Base-by-base conservation (phyloP, 2,329 filamentous ascomycete species). In the Elsinoe ampelina region DNA sequence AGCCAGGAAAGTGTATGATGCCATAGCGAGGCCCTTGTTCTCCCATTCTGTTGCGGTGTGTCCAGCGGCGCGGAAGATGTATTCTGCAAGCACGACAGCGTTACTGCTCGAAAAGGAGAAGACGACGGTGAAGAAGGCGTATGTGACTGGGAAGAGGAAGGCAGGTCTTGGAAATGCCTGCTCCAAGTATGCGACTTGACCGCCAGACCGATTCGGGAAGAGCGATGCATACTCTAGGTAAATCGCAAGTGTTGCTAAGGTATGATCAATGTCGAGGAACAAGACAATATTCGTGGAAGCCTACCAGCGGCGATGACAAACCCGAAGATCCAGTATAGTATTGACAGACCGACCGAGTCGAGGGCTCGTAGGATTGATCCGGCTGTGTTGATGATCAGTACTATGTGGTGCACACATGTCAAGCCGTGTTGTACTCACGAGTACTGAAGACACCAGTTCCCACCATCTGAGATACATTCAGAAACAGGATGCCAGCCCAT, bases 51-150 rank as follows among this genome's bases (percentile, higher is more conserved):
- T 58, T 8, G 58, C 41, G 10, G 41, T 52, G n/a, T 47, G 30
- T 17, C 54, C 54, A 17, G 58, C 51, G 11, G 57, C 59, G 26
- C 45, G n/a, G 12, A 55, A 38, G 17, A 58, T 55, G 45, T 61
- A 45, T 7, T 22, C 34, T 4, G 57, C 48, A 52, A 59, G 57
- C 7, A 59, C 51, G 32, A 59, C 39, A 20, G 39, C 39, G 65
- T 87, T 86, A 39, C 81, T 80, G 61, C 81, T 84, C 60, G 79
- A 81, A 61, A 86, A 87, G 0, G 83, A 85, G 2, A 87, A 69
- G 1, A 84, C 66, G 1, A 86, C 80, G 0, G 78, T 77, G 64
- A 84, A 80, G 2, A 85, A 77, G 0, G 84, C 84, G 64, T 84
- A 87, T 0, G 81, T 74, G 0, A 80, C 80, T 0, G 83, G 82